Evolutionary conservation across 176 grass and related monocot species (phyloP), one percentile per base, ranked within the genome.

Genomic region (Canna indica): DNA sequence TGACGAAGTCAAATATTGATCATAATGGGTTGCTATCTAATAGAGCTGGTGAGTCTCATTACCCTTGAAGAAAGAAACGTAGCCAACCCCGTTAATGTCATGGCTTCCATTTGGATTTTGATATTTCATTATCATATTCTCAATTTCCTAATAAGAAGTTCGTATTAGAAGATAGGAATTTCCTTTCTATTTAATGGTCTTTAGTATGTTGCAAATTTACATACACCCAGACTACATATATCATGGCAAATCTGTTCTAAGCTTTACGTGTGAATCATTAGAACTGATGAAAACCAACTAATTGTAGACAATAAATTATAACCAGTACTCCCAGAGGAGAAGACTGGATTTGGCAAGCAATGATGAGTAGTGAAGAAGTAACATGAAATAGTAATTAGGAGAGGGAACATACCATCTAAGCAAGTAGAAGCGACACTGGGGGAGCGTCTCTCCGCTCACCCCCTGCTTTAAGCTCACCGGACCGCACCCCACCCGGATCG

Each of bases 351-450:
- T 18, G 5, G 47, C 47, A 50, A 50, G 20, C 47, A 50, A 50
- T 20, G 47, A 50, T 50, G 16, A 50, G 47, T 4, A 50, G 20
- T 13, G 27, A 59, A 59, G 24, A 59, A 26, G 56, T 29, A 29
- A 29, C 22, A 59, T 10, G 25, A 29, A 59, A 26, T 29, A 12
- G 56, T 26, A 59, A 27, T 0, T 26, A 27, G 25, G 56, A 29
- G 56, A 50, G 7, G 24, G 56, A 59, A n/a, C 29, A 63, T 65
- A 95, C 91, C 91, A 95, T 95, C 72, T 91, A 42, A 96, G 73
- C 34, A 91, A 72, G 81, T 83, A 86, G 70, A 87, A 67, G 72
- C 85, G 88, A 56, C 92, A 96, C 68, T 75, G 86, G 47, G 75
- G 83, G 74, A 88, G 88, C n/a, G 78, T 67, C 48, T 66, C 78